Evolutionary conservation across 225 moss, liverwort and hornwort species (phyloP).

Genomic region (Ulota crispa): DNA sequence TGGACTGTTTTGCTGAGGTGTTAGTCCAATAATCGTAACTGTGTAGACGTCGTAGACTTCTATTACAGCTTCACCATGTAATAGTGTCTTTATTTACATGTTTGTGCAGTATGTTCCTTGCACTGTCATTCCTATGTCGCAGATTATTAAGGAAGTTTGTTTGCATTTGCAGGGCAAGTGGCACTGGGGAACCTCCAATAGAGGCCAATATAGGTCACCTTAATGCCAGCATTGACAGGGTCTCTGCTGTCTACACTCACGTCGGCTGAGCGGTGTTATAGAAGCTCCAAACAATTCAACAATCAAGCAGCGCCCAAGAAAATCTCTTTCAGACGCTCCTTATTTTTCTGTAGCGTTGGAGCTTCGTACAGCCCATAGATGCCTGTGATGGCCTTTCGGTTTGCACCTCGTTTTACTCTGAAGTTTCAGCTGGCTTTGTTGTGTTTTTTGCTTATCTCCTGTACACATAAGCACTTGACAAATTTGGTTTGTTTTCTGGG

Average conservation of each 20-base stretch:
- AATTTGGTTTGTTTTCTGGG: slow-evolving; percentile 5
- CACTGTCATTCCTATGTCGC: not conserved
- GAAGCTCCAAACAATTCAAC: not conserved
- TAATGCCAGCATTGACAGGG: slow-evolving; percentile 48
- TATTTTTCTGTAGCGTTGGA: not conserved
- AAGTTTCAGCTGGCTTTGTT: not conserved
- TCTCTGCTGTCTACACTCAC: slow-evolving; percentile 63
- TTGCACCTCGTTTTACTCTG: not conserved
- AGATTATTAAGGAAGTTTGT: not conserved
- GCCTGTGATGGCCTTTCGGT: slow-evolving; percentile 9
- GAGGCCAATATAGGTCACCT: slow-evolving; percentile 55
- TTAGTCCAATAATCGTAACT: not conserved
- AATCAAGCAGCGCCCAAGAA: not conserved
- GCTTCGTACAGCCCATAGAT: not conserved
- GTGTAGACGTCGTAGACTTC: not conserved
- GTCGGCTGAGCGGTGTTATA: slow-evolving; percentile 31
- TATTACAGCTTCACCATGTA: not conserved
- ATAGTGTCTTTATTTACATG: not conserved
- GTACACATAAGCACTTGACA: slow-evolving; percentile 14
- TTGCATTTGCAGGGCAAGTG: slow-evolving; percentile 43
- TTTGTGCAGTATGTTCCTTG: not conserved
- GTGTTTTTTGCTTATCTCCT: not conserved
- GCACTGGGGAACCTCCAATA: slow-evolving; percentile 40
- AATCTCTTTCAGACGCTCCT: not conserved
- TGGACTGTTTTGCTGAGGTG: too few species aligned